Evolutionary conservation across 805 yeast genomes (phyloP).

Genomic region (Saccharomycopsis fermentans): DNA sequence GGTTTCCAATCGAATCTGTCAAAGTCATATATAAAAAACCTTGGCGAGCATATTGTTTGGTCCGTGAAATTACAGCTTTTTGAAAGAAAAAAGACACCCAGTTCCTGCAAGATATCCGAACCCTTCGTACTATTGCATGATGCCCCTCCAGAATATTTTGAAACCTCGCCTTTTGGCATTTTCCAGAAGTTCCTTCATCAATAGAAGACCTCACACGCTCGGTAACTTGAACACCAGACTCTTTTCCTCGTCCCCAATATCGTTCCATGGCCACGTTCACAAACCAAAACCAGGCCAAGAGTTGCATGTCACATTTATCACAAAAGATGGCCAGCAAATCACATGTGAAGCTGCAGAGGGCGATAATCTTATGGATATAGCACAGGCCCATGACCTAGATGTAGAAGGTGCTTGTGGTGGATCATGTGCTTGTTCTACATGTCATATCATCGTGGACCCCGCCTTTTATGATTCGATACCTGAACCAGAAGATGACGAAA

Average conservation of each 20-base stretch:
- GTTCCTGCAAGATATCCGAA: no score
- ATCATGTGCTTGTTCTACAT: constrained; percentile 97
- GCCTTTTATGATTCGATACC: constrained; percentile 84
- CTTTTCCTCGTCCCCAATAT: constrained; percentile 23
- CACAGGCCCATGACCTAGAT: constrained; percentile 85
- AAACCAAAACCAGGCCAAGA: constrained; percentile 94
- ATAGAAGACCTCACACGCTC: background rate
- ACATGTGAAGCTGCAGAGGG: constrained; percentile 86
- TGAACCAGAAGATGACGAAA: constrained; percentile 96
- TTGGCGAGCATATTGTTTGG: no score
- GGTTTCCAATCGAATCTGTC: no score
- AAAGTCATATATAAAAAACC: no score
- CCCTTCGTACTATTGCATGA: no score
- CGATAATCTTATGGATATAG: constrained; percentile 84
- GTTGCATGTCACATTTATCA: constrained; percentile 72
- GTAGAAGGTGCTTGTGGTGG: constrained; percentile 99
- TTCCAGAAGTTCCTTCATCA: background rate
- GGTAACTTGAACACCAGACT: constrained; percentile 28
- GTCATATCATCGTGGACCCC: constrained; percentile 95
- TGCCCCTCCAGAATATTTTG: no score
- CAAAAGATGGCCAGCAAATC: constrained; percentile 81
- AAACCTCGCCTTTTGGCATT: no score
- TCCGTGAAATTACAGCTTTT: no score
- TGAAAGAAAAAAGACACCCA: no score
- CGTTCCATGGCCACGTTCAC: constrained; percentile 73